phyloP scores from a whole-genome alignment of 139 green algal species.

The Chlorella sp. region DNA sequence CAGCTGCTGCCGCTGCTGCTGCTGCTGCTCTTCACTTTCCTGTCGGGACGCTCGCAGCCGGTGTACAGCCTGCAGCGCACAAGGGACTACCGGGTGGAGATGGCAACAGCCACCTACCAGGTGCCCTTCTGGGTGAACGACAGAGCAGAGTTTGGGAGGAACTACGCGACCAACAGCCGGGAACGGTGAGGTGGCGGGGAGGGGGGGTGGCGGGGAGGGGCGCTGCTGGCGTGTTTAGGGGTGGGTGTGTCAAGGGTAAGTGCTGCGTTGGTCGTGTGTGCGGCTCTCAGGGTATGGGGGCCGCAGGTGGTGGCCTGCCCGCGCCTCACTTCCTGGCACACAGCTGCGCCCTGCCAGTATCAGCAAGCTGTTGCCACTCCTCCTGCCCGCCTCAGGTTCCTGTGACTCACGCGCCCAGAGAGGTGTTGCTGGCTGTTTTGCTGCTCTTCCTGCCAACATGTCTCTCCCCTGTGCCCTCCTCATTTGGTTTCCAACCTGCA shows the following conservation, averaged over 20 bases:
- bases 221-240: background rate
- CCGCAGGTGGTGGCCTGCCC: too few relatives aligned
- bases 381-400: too few relatives aligned
- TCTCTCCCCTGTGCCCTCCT: background rate
- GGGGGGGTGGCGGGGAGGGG: background rate
- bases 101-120: slow-evolving; percentile 32
- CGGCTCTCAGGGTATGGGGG: background rate
- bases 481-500: background rate
- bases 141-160: background rate
- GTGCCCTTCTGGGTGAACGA: slow-evolving; percentile 44
- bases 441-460: background rate
- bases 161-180: slow-evolving; percentile 29
- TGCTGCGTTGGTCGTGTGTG: background rate
- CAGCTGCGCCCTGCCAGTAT: too few relatives aligned
- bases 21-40: slow-evolving; percentile 62
- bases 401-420: too few relatives aligned
- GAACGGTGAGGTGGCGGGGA: slow-evolving; percentile 6
- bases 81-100: slow-evolving; percentile 8
- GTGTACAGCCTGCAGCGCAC: slow-evolving; percentile 41
- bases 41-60: slow-evolving; percentile 34
- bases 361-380: too few relatives aligned
- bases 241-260: background rate
- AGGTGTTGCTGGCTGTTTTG: background rate
- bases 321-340: too few relatives aligned
- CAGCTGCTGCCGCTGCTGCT: slow-evolving; percentile 60